Percentiles rank a stretch among this genome's conserved stretches.
phyloP scores from a whole-genome alignment of 2,329 filamentous ascomycete species.

The Hypomyces rosellus region DNA sequence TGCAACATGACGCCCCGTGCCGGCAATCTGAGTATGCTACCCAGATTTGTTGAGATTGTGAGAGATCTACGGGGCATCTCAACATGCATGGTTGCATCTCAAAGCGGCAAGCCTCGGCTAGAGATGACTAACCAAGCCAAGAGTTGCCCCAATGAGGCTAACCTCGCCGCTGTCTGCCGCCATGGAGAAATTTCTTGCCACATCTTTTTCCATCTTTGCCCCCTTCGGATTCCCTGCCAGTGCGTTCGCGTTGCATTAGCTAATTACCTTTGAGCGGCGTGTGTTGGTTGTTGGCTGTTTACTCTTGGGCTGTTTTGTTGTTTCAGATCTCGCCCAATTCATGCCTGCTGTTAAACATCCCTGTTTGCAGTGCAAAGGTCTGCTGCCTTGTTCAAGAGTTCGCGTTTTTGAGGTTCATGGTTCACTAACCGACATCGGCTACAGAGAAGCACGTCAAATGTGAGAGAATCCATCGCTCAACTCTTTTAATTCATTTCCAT shows the following conservation, averaged over 20 bases:
- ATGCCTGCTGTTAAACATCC: slow-evolving; percentile 30
- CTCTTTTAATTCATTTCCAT: too few relatives aligned
- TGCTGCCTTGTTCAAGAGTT: neutral
- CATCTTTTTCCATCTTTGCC: too few relatives aligned
- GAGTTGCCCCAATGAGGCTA: neutral
- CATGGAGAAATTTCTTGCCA: too few relatives aligned
- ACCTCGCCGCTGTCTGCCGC: neutral
- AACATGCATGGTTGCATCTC: too few relatives aligned
- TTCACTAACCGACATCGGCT: too few relatives aligned
- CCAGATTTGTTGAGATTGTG: too few relatives aligned
- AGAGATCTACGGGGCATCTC: too few relatives aligned
- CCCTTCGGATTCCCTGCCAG: neutral
- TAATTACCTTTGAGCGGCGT: neutral
- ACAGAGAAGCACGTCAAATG: slow-evolving; percentile 32
- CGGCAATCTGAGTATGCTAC: too few relatives aligned
- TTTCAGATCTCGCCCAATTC: neutral
- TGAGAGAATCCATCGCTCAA: slow-evolving; percentile 13
- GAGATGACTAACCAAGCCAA: neutral
- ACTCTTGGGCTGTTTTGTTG: neutral
- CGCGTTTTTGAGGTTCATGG: too few relatives aligned
- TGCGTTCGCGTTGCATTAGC: neutral
- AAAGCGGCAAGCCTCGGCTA: neutral
- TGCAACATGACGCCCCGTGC: too few relatives aligned
- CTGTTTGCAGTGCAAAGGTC: slow-evolving; percentile 31
- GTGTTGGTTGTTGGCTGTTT: neutral